phyloP scores from a whole-genome alignment of 495 filamentous ascomycete genomes.

The Penicillium malachiteum region DNA sequence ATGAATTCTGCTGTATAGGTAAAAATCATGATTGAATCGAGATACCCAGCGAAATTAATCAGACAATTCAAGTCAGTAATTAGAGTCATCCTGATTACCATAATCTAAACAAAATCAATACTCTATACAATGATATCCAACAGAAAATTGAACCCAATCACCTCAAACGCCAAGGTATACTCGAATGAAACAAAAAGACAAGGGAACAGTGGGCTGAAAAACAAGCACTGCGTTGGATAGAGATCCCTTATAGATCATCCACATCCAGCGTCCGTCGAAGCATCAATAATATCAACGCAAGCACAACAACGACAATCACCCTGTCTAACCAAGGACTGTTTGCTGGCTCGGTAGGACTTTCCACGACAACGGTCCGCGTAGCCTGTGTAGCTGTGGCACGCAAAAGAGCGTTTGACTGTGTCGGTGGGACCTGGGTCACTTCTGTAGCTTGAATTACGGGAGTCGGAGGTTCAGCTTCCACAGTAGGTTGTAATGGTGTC shows the following conservation, averaged over 20 bases:
- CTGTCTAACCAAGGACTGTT: constrained; percentile 55
- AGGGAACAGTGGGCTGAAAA: not conserved
- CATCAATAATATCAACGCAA: constrained; percentile 48
- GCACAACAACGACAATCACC: constrained; percentile 52
- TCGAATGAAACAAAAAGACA: not conserved
- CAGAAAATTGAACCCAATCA: no score
- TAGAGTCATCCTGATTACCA: no score
- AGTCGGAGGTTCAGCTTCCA: no score
- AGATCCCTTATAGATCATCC: constrained; percentile 25
- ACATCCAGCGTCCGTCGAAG: constrained; percentile 34
- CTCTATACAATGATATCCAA: no score
- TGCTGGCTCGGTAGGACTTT: not conserved
- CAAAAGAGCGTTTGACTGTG: not conserved
- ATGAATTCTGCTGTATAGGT: no score
- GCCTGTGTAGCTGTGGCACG: not conserved
- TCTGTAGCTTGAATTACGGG: no score
- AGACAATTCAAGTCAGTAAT: no score
- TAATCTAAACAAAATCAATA: no score
- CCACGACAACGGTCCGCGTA: constrained; percentile 2
- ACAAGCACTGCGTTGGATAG: not conserved
- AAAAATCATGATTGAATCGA: no score
- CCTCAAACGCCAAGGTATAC: constrained; percentile 1
- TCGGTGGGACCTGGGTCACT: not conserved
- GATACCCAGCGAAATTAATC: no score
- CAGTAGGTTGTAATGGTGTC: not conserved